phyloP scores from a whole-genome alignment of 2,329 filamentous ascomycete genomes.

The Onygenales sp. region DNA sequence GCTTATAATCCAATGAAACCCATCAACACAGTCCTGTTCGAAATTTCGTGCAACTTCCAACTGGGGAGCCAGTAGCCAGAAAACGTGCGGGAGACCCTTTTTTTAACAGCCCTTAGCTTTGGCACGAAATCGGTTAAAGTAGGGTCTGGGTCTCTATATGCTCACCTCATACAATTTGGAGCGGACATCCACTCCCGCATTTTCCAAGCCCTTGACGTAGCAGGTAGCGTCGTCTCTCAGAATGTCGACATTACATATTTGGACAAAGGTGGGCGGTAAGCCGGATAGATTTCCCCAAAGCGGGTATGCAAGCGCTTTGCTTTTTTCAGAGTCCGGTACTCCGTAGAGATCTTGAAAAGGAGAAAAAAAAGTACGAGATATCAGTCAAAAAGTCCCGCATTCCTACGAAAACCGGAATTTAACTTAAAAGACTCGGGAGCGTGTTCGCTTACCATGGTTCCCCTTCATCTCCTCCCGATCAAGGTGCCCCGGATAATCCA shows the following conservation, averaged over 20 bases:
- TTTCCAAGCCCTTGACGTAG: conserved; percentile 2
- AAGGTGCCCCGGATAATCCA: neutral
- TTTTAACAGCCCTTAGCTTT: neutral
- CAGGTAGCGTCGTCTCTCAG: conserved; percentile 2
- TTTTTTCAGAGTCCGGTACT: neutral
- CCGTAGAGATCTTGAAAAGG: neutral
- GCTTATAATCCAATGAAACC: conserved; percentile 2
- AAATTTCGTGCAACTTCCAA: neutral
- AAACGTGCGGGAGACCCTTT: conserved; percentile 3
- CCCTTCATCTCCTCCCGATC: neutral
- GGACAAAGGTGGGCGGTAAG: neutral
- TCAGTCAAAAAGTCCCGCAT: too few species aligned
- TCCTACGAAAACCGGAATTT: too few species aligned
- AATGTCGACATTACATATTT: conserved; percentile 2
- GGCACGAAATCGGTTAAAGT: neutral
- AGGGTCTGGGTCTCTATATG: neutral
- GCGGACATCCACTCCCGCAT: conserved; percentile 2
- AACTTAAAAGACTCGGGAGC: neutral
- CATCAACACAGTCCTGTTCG: conserved; percentile 2
- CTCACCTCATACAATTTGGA: neutral
- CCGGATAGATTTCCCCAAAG: conserved; percentile 3
- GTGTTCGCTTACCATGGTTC: neutral
- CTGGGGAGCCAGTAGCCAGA: conserved; percentile 1
- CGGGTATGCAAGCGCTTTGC: conserved; percentile 2
- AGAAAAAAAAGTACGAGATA: neutral